Evolutionary conservation across 306 rosid species (phyloP).

Genomic region (Trifolium repens): DNA sequence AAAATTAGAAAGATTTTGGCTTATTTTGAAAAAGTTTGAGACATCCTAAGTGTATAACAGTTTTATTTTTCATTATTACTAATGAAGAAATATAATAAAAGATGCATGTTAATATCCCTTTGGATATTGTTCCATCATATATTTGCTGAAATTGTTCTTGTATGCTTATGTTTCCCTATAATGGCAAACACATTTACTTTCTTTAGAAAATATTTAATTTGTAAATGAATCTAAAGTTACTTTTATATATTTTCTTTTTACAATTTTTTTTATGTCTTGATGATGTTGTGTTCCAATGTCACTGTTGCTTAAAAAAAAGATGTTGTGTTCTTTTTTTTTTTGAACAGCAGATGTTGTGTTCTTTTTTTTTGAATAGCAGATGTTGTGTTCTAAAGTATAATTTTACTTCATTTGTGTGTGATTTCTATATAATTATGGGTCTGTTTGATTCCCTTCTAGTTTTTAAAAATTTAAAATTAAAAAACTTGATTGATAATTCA

Average conservation of each 20-base stretch:
- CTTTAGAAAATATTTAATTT: constrained; percentile 24
- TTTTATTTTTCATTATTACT: no score
- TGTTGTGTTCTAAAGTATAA: background rate
- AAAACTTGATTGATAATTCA: no score
- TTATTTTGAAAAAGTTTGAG: no score
- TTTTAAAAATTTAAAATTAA: background rate
- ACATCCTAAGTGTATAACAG: no score
- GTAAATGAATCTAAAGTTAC: constrained; percentile 14
- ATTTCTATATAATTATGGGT: no score
- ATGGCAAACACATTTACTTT: constrained; percentile 5
- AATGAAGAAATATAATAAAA: no score
- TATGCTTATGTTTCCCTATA: constrained; percentile 16
- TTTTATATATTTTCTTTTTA: background rate
- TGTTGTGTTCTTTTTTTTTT: background rate
- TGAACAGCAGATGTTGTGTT: no score
- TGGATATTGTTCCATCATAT: no score
- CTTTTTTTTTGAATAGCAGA: no score
- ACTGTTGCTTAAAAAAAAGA: background rate
- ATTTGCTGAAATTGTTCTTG: constrained; percentile 30
- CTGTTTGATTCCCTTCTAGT: background rate
- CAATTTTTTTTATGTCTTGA: background rate
- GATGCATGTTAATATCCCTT: no score
- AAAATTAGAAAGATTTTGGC: no score
- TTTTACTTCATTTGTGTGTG: constrained; percentile 27
- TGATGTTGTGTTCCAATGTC: constrained; percentile 26